Conservation (phyloP, 129 eudicot species). For the Artemisia annua region DNA sequence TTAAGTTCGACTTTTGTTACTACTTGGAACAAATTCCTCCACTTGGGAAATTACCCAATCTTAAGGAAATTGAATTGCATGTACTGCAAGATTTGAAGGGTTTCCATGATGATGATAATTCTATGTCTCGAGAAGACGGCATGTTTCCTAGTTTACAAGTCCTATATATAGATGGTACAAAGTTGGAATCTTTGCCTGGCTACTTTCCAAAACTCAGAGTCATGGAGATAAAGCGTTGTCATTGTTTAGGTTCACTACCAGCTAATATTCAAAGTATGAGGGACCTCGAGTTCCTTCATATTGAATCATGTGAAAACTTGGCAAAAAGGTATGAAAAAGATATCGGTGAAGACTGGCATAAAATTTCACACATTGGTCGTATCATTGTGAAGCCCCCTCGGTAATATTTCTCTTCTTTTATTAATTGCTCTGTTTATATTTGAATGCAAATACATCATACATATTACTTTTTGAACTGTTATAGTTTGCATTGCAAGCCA, state of each 20-base stretch:
- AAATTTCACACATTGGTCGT: slow-evolving; percentile 13
- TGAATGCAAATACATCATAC: no score
- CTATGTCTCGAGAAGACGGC: neutral
- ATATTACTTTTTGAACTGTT: no score
- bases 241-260: slow-evolving; percentile 2
- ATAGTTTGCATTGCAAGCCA: no score
- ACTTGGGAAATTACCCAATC: slow-evolving; percentile 12
- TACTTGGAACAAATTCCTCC: neutral
- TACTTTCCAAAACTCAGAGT: neutral
- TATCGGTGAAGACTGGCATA: slow-evolving; percentile 15
- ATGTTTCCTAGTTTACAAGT: slow-evolving; percentile 9
- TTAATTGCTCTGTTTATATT: no score
- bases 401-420: no score
- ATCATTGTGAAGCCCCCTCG: neutral
- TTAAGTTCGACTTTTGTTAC: neutral
- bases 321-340: neutral
- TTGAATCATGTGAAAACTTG: neutral
- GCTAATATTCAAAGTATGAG: neutral
- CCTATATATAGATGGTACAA: neutral
- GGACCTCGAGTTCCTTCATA: neutral
- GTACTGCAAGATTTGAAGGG: neutral
- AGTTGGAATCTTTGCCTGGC: neutral
- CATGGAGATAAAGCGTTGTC: neutral
- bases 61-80: neutral
- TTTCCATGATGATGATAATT: neutral